Evolutionary conservation across 495 filamentous ascomycete genomes (phyloP).

Genomic region (Xylaria nigripes): DNA sequence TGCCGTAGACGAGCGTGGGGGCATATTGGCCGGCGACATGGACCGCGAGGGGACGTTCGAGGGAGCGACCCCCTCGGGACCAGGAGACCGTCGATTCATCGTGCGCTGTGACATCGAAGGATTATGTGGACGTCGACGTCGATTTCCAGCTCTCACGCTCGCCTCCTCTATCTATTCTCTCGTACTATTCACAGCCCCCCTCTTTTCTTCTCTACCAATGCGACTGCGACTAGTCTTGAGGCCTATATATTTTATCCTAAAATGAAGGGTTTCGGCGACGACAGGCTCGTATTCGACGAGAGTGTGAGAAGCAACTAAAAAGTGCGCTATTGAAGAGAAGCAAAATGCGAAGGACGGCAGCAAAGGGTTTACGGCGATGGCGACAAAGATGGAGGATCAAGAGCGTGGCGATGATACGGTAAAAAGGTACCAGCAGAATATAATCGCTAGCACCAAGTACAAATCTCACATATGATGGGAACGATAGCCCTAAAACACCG

Average conservation of each 20-base stretch:
- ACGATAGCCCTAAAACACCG: conserved; percentile 2
- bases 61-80: conserved; percentile 36
- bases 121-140: conserved; percentile 13
- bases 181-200: conserved; percentile 11
- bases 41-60: conserved; percentile 59
- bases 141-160: neutral
- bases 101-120: conserved; percentile 27
- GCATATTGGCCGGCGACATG: conserved; percentile 57
- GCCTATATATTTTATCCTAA: conserved; percentile 13
- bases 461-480: conserved; percentile 1
- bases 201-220: neutral
- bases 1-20: conserved; percentile 39
- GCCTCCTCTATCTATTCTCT: conserved; percentile 9
- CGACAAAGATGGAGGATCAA: neutral
- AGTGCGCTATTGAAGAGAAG: conserved; percentile 2
- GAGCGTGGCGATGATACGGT: neutral
- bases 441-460: neutral
- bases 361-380: conserved; percentile 7
- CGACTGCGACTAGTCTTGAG: conserved; percentile 2
- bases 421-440: neutral
- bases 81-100: conserved; percentile 44
- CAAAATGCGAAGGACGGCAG: neutral
- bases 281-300: conserved; percentile 1
- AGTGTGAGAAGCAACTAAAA: conserved; percentile 1
- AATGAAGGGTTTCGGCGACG: conserved; percentile 5